phyloP scores from a whole-genome alignment of 148 eudicot species.

The Fagopyrum esculentum region DNA sequence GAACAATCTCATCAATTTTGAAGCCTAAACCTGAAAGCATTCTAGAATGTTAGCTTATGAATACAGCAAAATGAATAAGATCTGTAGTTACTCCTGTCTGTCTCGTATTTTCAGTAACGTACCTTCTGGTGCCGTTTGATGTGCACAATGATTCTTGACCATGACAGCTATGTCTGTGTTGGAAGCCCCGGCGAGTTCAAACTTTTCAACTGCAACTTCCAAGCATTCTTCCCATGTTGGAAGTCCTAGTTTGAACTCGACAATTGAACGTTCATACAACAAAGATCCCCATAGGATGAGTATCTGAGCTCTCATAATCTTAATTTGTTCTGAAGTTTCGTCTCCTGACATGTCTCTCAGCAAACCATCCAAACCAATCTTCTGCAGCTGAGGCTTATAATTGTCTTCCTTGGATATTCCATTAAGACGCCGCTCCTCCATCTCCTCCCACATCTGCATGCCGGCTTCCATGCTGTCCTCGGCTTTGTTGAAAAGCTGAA shows the following conservation, averaged over 20 bases:
- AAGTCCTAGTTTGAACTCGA: conserved; percentile 67
- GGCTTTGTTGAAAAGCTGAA: conserved; percentile 73
- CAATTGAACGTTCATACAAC: conserved; percentile 88
- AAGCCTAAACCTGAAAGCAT: conserved; percentile 43
- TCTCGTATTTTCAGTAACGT: not conserved
- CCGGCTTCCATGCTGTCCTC: conserved; percentile 94
- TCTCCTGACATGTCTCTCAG: conserved; percentile 36
- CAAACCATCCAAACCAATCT: conserved; percentile 58
- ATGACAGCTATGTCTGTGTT: conserved; percentile 73
- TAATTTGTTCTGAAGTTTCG: conserved; percentile 64
- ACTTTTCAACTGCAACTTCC: conserved; percentile 88
- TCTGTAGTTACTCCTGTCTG: not conserved
- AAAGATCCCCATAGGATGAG: conserved; percentile 85
- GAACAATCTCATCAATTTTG: conserved; percentile 85
- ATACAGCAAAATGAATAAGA: not conserved
- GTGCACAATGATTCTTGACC: conserved; percentile 95
- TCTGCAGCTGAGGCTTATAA: conserved; percentile 48
- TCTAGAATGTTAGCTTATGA: not conserved
- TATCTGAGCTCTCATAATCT: conserved; percentile 70
- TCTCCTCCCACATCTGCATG: conserved; percentile 95
- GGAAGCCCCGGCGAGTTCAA: conserved; percentile 84
- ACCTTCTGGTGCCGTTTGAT: conserved; percentile 72
- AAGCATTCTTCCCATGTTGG: conserved; percentile 93
- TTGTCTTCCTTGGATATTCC: conserved; percentile 70
- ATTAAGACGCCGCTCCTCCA: conserved; percentile 78